Conservation (phyloP, 2,329 filamentous ascomycete genomes). For the Rutstroemia sydowiana region DNA sequence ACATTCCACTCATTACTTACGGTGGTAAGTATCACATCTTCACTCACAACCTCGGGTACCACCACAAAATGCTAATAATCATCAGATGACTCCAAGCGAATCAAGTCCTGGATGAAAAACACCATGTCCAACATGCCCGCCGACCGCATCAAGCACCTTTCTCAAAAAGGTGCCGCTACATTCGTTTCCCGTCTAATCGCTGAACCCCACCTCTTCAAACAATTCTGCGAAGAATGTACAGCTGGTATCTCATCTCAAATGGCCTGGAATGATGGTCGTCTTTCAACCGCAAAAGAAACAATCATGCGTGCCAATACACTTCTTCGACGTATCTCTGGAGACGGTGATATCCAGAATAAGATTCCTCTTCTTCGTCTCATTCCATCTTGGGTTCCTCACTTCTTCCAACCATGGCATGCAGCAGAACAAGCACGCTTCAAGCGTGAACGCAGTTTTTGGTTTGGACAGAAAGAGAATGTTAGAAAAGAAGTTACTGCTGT, state of each 20-base stretch:
- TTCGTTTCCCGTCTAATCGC: slow-evolving; percentile 6
- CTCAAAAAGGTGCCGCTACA: slow-evolving; percentile 7
- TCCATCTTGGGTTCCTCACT: slow-evolving; percentile 12
- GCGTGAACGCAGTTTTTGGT: slow-evolving; percentile 13
- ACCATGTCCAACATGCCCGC: slow-evolving; percentile 17
- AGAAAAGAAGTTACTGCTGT: background rate
- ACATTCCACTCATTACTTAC: slow-evolving; percentile 12
- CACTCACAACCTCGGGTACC: background rate
- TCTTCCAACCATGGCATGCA: slow-evolving; percentile 11
- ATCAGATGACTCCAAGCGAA: slow-evolving; percentile 11
- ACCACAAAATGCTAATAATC: background rate
- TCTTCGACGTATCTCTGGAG: slow-evolving; percentile 7
- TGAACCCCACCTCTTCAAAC: slow-evolving; percentile 11
- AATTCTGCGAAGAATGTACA: slow-evolving; percentile 12
- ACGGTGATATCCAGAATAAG: slow-evolving; percentile 14
- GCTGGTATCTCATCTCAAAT: slow-evolving; percentile 4
- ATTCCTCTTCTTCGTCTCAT: slow-evolving; percentile 10
- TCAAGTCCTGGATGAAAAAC: slow-evolving; percentile 12
- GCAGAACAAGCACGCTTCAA: slow-evolving; percentile 7
- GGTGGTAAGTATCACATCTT: slow-evolving; percentile 2
- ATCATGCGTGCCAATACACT: slow-evolving; percentile 10
- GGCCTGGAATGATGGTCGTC: slow-evolving; percentile 12
- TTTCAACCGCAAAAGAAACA: slow-evolving; percentile 10
- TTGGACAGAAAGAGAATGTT: slow-evolving; percentile 10
- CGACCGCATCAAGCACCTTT: slow-evolving; percentile 17